These are phyloP conservation scores for Elymus sibiricus DNA, from an alignment of 176 grass and related monocot genomes.

Conservation along the genomic window DNA sequence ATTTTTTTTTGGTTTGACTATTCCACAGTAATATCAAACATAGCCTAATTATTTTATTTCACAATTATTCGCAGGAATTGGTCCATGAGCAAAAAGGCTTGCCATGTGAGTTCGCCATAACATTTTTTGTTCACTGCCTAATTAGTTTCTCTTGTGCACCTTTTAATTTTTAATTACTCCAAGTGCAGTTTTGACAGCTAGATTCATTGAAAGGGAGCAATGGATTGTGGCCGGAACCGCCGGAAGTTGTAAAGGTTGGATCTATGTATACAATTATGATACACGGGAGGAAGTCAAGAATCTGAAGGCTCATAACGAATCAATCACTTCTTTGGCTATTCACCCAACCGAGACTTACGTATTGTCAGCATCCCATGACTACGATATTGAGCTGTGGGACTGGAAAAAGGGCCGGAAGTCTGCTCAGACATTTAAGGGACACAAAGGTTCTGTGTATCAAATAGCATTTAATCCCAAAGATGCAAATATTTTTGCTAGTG, in stretches of 20 bases:
- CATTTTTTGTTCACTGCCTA: background rate
- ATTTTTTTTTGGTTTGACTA: no score
- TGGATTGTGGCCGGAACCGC: no score
- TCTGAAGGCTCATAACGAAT: background rate
- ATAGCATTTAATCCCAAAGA: background rate
- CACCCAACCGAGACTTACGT: background rate
- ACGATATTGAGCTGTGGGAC: background rate
- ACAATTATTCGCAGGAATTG: constrained; percentile 26
- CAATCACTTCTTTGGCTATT: background rate
- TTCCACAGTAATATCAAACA: no score
- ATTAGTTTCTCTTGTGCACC: no score
- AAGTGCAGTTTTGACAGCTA: no score
- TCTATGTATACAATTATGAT: background rate
- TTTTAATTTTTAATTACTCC: no score
- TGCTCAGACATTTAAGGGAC: background rate
- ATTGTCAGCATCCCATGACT: background rate
- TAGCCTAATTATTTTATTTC: background rate
- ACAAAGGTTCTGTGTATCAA: background rate
- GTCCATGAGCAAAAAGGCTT: constrained; percentile 19
- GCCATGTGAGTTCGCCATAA: constrained; percentile 46
- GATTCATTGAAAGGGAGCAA: no score
- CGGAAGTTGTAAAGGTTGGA: background rate
- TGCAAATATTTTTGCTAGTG: background rate
- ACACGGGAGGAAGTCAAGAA: background rate
- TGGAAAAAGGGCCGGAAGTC: background rate